Percentiles rank a stretch among this genome's conserved stretches.
phyloP scores from a whole-genome alignment of 2,329 filamentous ascomycete species.

The Calonectria henricotiae region DNA sequence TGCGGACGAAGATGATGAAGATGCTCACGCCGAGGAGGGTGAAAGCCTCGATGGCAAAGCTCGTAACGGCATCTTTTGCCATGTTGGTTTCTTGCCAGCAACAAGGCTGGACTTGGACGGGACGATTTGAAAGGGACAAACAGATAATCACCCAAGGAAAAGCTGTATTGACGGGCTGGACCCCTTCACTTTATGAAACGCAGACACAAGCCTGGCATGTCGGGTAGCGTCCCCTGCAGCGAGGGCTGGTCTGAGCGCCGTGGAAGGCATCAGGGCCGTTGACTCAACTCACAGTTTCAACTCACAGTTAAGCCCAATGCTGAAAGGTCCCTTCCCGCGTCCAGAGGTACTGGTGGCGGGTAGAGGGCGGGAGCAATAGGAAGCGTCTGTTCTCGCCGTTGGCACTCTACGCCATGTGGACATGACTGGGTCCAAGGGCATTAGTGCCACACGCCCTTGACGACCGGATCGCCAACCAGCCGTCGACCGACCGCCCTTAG shows the following conservation, averaged over 20 bases:
- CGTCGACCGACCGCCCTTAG: slow-evolving; percentile 13
- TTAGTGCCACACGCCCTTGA: slow-evolving; percentile 2
- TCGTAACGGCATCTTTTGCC: slow-evolving; percentile 28
- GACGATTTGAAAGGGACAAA: neutral
- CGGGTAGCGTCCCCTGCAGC: slow-evolving; percentile 2
- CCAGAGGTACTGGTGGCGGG: neutral
- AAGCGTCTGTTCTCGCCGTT: slow-evolving; percentile 6
- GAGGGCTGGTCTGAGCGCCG: slow-evolving; percentile 8
- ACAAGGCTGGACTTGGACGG: neutral
- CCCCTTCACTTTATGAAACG: slow-evolving; percentile 25
- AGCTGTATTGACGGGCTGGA: slow-evolving; percentile 4
- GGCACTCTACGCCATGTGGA: slow-evolving; percentile 19
- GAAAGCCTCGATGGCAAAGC: slow-evolving; percentile 51
- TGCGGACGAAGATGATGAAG: slow-evolving; percentile 65
- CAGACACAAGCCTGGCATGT: neutral
- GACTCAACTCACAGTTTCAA: slow-evolving; percentile 30
- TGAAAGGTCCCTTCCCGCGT: slow-evolving; percentile 20
- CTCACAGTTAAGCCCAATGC: slow-evolving; percentile 28
- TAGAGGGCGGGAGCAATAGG: slow-evolving; percentile 6
- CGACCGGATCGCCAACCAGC: slow-evolving; percentile 16
- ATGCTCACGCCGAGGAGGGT: slow-evolving; percentile 68
- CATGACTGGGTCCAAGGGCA: slow-evolving; percentile 14
- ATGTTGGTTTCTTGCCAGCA: slow-evolving; percentile 14
- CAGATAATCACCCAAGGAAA: neutral
- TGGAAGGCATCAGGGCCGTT: neutral